phyloP scores from a whole-genome alignment of 2,329 filamentous ascomycete genomes.

The Ceratocystis colombiana region DNA sequence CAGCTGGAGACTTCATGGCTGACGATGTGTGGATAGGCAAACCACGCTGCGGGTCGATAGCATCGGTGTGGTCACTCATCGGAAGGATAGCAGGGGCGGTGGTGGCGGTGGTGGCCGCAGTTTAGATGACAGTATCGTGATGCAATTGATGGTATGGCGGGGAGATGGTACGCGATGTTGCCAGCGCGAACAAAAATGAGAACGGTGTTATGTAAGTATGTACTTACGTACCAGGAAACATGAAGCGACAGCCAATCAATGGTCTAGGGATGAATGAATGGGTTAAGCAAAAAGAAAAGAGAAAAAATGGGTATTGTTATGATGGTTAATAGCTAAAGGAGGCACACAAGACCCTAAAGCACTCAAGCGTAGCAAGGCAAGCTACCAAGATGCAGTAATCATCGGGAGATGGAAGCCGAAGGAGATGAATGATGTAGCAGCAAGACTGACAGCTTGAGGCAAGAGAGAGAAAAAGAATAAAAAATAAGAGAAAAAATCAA shows the following conservation, averaged over 20 bases:
- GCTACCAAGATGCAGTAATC: neutral
- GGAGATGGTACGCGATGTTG: neutral
- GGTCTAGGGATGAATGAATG: neutral
- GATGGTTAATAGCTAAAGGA: constrained; percentile 1
- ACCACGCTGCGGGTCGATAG: constrained; percentile 7
- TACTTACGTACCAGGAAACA: neutral
- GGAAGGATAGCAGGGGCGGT: neutral
- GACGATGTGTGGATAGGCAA: constrained; percentile 8
- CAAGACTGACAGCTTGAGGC: neutral
- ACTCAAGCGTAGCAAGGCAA: neutral
- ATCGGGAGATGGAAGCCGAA: neutral
- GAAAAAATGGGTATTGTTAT: constrained; percentile 9
- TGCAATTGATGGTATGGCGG: neutral
- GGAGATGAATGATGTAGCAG: neutral
- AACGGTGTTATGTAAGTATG: constrained; percentile 1
- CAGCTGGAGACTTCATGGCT: constrained; percentile 1
- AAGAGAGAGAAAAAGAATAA: neutral
- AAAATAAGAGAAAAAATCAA: constrained; percentile 6
- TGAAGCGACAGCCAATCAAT: neutral
- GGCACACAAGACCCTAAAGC: constrained; percentile 10
- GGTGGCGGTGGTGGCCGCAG: neutral
- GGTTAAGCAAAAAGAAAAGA: neutral
- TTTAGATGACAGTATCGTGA: neutral
- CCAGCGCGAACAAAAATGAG: neutral
- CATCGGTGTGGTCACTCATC: constrained; percentile 9